Evolutionary conservation across 495 filamentous ascomycete genomes (phyloP).

Genomic region (Neurospora terricola): DNA sequence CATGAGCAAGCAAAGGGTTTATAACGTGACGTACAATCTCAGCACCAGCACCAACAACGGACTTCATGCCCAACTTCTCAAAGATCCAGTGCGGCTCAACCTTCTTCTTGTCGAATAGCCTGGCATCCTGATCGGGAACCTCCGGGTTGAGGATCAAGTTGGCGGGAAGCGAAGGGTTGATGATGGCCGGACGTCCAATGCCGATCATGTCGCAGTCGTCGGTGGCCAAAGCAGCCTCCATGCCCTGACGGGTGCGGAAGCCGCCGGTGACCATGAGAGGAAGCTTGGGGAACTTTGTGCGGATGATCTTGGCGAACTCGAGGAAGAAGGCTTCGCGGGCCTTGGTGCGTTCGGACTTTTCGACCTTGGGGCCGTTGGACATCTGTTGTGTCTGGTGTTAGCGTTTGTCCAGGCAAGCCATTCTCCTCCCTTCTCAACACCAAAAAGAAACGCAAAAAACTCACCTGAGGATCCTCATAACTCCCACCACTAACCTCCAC

Average conservation of each 20-base stretch:
- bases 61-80: conserved; percentile 25
- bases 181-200: conserved; percentile 42
- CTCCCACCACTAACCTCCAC: conserved; percentile 51
- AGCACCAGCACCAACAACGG: conserved; percentile 14
- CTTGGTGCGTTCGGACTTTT: conserved; percentile 29
- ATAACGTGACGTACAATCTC: background rate
- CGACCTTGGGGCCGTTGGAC: background rate
- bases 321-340: conserved; percentile 55
- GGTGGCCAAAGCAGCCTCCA: conserved; percentile 39
- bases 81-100: conserved; percentile 24
- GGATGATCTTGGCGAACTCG: conserved; percentile 40
- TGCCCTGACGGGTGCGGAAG: conserved; percentile 45
- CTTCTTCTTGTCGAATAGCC: conserved; percentile 29
- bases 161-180: conserved; percentile 39
- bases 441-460: background rate
- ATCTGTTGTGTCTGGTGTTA: conserved; percentile 1
- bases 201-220: conserved; percentile 51
- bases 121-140: conserved; percentile 39
- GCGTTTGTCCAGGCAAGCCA: background rate
- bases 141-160: conserved; percentile 42
- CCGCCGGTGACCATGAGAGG: conserved; percentile 40
- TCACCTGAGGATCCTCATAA: conserved; percentile 43
- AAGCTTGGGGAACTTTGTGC: conserved; percentile 31
- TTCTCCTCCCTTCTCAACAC: background rate
- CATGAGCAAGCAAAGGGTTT: background rate